Base-by-base conservation (phyloP, 2,329 filamentous ascomycete genomes). In the Calonectria montana region DNA sequence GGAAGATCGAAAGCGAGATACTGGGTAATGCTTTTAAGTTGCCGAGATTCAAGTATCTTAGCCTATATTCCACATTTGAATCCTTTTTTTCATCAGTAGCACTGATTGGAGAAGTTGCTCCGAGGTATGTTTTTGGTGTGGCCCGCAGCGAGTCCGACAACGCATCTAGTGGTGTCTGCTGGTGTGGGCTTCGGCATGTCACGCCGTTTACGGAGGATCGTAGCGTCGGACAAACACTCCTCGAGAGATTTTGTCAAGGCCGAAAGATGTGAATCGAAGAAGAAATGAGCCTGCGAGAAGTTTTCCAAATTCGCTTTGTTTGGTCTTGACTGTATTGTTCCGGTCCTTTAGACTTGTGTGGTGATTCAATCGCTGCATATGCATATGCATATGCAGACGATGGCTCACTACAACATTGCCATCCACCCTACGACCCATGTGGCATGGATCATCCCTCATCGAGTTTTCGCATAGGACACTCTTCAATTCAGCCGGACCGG, bases 351-450 rank as follows among this genome's bases (percentile, higher is more conserved):
- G 21, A 25, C 21, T 16, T 25, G 31, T 25, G 53, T 27, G n/a
- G 53, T 21, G 16, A 59, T 25, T 59, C 53, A 37, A 59, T 23
- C 31, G 53, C 21, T 59, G 53, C 53, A 59, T 16, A 59, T 59
- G 53, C 53, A 59, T 16, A 59, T 59, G 53, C 53, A 59, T 59
- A 59, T 59, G 53, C 53, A 59, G 13, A 57, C 12, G 35, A 39
- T 35, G 21, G 12, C n/a, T 55, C 31, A n/a, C 35, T 41, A 9
- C 35, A 15, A 59, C 53, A 31, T 39, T 59, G 23, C 37, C 53
- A 39, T 39, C 7, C 8, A 16, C 21, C 31, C 53, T 39, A 37
- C 15, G 21, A 59, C 53, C 35, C 37, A 39, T 59, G 12, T 21
- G 21, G 53, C 37, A 59, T 59, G 23, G 53, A 59, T 59, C 53